Conservation (phyloP, 495 filamentous ascomycete genomes). For the Polyplosphaeria fusca region DNA sequence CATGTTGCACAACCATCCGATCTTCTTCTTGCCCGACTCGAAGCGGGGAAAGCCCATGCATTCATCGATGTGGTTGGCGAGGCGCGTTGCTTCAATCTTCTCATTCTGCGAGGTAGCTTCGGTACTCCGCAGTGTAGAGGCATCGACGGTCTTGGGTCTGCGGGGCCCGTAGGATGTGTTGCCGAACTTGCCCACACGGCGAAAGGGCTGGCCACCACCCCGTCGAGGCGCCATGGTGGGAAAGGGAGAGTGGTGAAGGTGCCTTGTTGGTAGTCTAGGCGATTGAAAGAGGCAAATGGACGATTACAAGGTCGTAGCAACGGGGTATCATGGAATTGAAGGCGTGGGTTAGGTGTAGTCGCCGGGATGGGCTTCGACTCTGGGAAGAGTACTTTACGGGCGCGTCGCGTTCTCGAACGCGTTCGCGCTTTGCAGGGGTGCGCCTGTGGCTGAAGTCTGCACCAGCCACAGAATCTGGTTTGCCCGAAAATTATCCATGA, state of each 20-base stretch:
- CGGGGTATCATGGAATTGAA: neutral
- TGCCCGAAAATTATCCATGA: constrained; percentile 17
- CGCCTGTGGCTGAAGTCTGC: neutral
- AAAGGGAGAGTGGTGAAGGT: constrained; percentile 14
- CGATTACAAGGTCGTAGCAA: constrained; percentile 8
- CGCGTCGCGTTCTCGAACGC: neutral
- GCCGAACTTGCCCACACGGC: constrained; percentile 38
- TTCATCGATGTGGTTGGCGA: constrained; percentile 91
- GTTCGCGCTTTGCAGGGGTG: neutral
- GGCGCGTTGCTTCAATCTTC: constrained; percentile 75
- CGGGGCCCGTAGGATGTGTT: constrained; percentile 50
- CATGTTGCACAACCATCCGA: constrained; percentile 95
- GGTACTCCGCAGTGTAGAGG: constrained; percentile 64
- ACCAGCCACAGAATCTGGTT: neutral
- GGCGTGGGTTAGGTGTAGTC: neutral
- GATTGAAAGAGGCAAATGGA: constrained; percentile 12
- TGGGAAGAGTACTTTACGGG: neutral
- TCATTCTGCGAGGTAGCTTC: constrained; percentile 85
- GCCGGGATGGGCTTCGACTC: neutral
- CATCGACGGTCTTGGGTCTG: constrained; percentile 72
- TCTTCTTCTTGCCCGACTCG: constrained; percentile 78
- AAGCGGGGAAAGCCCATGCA: constrained; percentile 88
- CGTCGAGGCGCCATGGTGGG: constrained; percentile 57
- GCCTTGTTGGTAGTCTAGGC: constrained; percentile 5
- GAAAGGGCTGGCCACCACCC: constrained; percentile 40